These are phyloP conservation scores for Fusarium proliferatum DNA, from an alignment of 2,329 filamentous ascomycete genomes.

Conservation along the genomic window DNA sequence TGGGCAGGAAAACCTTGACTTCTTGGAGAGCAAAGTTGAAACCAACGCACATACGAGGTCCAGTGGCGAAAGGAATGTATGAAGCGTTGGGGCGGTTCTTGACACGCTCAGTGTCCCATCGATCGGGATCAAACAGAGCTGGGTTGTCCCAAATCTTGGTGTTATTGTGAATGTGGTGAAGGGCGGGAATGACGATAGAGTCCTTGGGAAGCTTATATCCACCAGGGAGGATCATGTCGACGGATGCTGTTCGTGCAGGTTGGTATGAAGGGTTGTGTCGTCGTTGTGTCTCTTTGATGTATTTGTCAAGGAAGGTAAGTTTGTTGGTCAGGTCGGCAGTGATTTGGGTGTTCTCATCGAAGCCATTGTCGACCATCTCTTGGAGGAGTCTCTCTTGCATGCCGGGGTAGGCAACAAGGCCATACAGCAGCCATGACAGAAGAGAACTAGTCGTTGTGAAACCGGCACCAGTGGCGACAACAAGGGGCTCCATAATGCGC, in stretches of 20 bases:
- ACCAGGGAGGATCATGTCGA: constrained; percentile 67
- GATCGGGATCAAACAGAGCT: constrained; percentile 66
- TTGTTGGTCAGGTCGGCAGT: constrained; percentile 60
- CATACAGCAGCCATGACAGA: constrained; percentile 68
- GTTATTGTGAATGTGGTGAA: constrained; percentile 66
- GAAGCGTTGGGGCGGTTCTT: constrained; percentile 62
- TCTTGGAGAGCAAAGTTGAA: constrained; percentile 74
- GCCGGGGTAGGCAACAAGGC: constrained; percentile 63
- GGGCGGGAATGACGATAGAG: constrained; percentile 63
- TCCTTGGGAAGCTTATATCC: constrained; percentile 67
- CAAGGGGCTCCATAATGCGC: constrained; percentile 49
- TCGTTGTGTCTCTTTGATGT: constrained; percentile 70
- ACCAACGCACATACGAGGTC: constrained; percentile 69
- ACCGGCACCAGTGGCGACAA: constrained; percentile 67
- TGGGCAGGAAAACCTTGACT: constrained; percentile 67
- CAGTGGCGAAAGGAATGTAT: constrained; percentile 69
- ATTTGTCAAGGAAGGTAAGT: constrained; percentile 65
- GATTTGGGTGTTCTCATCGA: constrained; percentile 56
- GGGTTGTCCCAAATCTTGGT: constrained; percentile 68
- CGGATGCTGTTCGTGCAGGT: constrained; percentile 66
- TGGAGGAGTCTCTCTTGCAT: constrained; percentile 68
- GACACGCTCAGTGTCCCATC: constrained; percentile 67
- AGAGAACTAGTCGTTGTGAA: constrained; percentile 70
- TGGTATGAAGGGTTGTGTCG: constrained; percentile 71
- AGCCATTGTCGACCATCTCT: constrained; percentile 64